Base-by-base conservation (phyloP, 1,139 yeast genomes). In the Petasospora fabianii region DNA sequence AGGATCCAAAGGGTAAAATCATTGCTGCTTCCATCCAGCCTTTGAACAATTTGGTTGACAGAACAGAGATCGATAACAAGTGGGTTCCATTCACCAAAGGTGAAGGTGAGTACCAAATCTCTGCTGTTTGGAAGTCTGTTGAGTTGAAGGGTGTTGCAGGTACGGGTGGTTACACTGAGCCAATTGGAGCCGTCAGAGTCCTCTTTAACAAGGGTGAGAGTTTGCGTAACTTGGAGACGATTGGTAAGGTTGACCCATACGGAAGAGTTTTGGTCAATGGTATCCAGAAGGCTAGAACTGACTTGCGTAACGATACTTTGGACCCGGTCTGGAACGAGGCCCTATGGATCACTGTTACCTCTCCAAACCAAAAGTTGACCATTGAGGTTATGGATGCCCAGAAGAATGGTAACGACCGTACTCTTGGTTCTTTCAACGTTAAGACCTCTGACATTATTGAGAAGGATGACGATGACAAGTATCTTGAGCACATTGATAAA, bases 381-480 rank as follows among this genome's bases (percentile, higher is more conserved):
- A 60, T 94, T 39, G 97, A 92, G 61, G 95, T 80, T 10, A 85
- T 92, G 96, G 97, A 90, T 64, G 84, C 83, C 33, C 95, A 90
- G 63, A 71, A 73, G 43, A 73, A 68, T 42, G 77, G 83, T 17
- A 77, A 79, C 30, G 98, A 94, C 61, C 78, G 97, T 58, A 76
- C 95, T 9, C 73, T 92, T 42, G 98, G 99, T 39, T 73, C 82
- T 3, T 12, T 46, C 38, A 83, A 81, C 53, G 68, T 92, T 19
- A 75, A 77, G 51, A 66, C 86, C 46, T 68, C 71, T 42, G 85
- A 81, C 24, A 66, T 86, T 53, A 79, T 92, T 55, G 73, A 75
- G 48, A 80, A 76, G 57, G 60, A 59, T 38, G 75, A 84, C 49
- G 73, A 84, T 48, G 69, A 71, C 41, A 71, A 76, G 44, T 86